Percentiles rank a stretch among this genome's conserved stretches.
These are phyloP conservation scores for Aspergillus flavus DNA, from an alignment of 2,329 filamentous ascomycete species.

Conservation along the genomic window DNA sequence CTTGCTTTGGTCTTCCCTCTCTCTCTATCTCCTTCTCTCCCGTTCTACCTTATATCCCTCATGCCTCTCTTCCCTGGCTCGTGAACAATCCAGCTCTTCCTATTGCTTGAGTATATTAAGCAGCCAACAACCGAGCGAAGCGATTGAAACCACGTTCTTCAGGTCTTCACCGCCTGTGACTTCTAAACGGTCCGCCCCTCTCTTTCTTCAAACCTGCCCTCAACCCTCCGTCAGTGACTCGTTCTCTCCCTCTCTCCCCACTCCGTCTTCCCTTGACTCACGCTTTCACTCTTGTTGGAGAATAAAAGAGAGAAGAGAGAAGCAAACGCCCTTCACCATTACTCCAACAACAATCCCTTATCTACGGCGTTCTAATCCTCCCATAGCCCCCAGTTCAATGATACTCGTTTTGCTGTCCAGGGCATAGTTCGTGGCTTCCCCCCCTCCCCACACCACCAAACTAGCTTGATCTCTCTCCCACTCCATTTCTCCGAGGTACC, in stretches of 20 bases:
- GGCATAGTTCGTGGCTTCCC: constrained; percentile 15
- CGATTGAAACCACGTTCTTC: constrained; percentile 3
- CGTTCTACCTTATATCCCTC: constrained; percentile 8
- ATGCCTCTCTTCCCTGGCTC: background rate
- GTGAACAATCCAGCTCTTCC: constrained; percentile 2
- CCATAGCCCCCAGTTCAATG: background rate
- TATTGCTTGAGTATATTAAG: constrained; percentile 4
- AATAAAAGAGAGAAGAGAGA: background rate
- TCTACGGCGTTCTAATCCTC: background rate
- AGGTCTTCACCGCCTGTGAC: constrained; percentile 14
- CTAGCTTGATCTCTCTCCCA: background rate
- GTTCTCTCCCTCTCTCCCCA: background rate
- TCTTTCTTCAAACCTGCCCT: background rate
- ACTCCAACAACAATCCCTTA: background rate
- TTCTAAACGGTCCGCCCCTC: background rate
- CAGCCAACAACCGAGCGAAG: background rate
- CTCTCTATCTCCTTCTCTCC: constrained; percentile 14
- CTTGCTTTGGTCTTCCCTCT: constrained; percentile 25
- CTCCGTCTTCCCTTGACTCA: background rate
- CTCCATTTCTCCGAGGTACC: constrained; percentile 20
- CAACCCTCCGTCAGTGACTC: background rate
- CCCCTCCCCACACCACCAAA: background rate
- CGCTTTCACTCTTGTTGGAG: background rate
- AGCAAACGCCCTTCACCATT: background rate
- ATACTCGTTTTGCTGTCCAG: constrained; percentile 5